Evolutionary conservation across 2,329 filamentous ascomycete species (phyloP).

Genomic region (Fusarium succisae): DNA sequence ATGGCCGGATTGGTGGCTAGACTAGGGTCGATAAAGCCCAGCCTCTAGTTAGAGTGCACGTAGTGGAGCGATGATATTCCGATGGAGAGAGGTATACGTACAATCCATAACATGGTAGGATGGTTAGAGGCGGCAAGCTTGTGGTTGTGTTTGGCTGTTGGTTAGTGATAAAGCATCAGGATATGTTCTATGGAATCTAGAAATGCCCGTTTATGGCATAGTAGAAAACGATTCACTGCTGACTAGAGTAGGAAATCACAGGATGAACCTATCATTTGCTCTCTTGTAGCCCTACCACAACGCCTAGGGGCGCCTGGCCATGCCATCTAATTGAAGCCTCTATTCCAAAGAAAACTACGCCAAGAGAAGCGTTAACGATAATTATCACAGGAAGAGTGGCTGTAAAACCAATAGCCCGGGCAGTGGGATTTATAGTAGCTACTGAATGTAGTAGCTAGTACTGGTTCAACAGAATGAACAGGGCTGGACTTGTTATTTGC

Average conservation of each 20-base stretch:
- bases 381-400: constrained; percentile 2
- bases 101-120: background rate
- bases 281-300: constrained; percentile 9
- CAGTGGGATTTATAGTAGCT: constrained; percentile 4
- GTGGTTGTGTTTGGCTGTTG: background rate
- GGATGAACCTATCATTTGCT: constrained; percentile 16
- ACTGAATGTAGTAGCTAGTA: background rate
- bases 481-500: constrained; percentile 4
- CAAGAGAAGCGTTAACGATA: background rate
- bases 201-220: constrained; percentile 12
- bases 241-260: background rate
- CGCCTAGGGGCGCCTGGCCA: constrained; percentile 1
- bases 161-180: background rate
- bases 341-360: background rate
- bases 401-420: constrained; percentile 22
- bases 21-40: constrained; percentile 32
- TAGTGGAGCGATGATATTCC: background rate
- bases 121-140: background rate
- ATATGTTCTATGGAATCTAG: constrained; percentile 9
- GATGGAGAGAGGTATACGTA: background rate
- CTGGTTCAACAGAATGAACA: constrained; percentile 7
- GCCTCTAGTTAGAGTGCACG: constrained; percentile 8
- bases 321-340: constrained; percentile 15
- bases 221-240: background rate
- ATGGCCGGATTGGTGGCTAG: constrained; percentile 34